These are phyloP conservation scores for Gloeophyllum trabeum DNA, from an alignment of 768 basidiomycete species.

Conservation along the genomic window DNA sequence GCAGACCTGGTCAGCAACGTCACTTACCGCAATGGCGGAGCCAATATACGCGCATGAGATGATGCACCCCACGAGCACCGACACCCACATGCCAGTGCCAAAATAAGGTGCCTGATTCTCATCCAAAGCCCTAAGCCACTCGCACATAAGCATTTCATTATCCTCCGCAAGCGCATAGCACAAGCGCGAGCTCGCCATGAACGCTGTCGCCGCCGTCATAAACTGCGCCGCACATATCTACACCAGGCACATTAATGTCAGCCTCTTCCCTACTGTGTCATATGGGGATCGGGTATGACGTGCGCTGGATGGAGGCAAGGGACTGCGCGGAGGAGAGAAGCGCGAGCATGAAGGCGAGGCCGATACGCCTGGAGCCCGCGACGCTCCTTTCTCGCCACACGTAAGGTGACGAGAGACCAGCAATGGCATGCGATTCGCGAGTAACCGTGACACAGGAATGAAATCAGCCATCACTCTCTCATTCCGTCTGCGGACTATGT, in stretches of 20 bases:
- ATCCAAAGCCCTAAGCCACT: constrained; percentile 36
- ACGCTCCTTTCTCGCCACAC: too few relatives aligned
- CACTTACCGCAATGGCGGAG: constrained; percentile 38
- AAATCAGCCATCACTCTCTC: too few relatives aligned
- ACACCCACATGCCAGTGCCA: constrained; percentile 45
- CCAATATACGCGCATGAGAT: constrained; percentile 52
- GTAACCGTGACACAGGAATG: too few relatives aligned
- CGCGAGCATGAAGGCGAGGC: constrained; percentile 45
- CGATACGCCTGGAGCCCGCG: constrained; percentile 44
- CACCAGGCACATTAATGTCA: constrained; percentile 38
- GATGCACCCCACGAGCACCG: constrained; percentile 38
- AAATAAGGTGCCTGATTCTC: constrained; percentile 37
- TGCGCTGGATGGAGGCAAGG: constrained; percentile 34
- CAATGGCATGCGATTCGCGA: too few relatives aligned
- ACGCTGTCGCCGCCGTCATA: too few relatives aligned
- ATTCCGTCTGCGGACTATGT: too few relatives aligned
- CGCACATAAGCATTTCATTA: constrained; percentile 17
- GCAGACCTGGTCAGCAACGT: not conserved
- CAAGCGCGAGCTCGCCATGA: too few relatives aligned
- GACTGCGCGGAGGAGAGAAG: constrained; percentile 47
- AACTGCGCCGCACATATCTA: constrained; percentile 40
- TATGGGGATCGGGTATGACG: constrained; percentile 41
- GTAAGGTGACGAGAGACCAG: too few relatives aligned
- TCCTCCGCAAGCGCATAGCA: too few relatives aligned
- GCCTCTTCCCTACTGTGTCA: constrained; percentile 20